Percentiles rank a stretch among this genome's conserved stretches.
These are phyloP conservation scores for Lactifluus echinatus DNA, from an alignment of 768 basidiomycete genomes.

Conservation along the genomic window DNA sequence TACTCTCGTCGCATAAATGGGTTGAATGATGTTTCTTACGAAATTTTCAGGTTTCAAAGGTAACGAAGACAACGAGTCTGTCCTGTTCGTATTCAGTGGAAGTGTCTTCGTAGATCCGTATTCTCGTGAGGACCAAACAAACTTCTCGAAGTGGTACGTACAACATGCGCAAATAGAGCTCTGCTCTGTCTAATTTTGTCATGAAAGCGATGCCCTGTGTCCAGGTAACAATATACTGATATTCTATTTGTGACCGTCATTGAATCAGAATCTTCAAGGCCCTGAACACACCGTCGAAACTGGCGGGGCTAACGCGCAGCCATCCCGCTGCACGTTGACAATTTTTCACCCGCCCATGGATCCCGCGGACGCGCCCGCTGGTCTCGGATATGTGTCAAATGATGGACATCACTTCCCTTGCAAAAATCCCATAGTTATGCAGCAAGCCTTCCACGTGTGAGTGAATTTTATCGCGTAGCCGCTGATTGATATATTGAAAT, in stretches of 20 bases:
- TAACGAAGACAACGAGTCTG: conserved; percentile 8
- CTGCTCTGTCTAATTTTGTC: neutral
- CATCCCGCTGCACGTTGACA: conserved; percentile 46
- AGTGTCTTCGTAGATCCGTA: conserved; percentile 40
- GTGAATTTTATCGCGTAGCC: conserved; percentile 21
- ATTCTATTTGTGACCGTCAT: neutral
- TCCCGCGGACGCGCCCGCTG: conserved; percentile 24
- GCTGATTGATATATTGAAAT: neutral
- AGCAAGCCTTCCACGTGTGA: conserved; percentile 53
- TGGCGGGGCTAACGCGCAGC: conserved; percentile 28
- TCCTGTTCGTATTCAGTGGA: neutral
- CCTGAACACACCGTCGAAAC: conserved; percentile 36
- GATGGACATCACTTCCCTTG: conserved; percentile 51
- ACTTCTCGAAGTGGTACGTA: conserved; percentile 46
- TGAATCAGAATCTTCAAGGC: conserved; percentile 28
- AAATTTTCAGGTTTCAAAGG: conserved; percentile 42
- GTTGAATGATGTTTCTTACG: neutral
- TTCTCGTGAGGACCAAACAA: conserved; percentile 43
- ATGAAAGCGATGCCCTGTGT: conserved; percentile 41
- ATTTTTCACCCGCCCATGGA: conserved; percentile 39
- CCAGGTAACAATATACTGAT: conserved; percentile 27
- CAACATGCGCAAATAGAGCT: neutral
- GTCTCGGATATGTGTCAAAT: conserved; percentile 41
- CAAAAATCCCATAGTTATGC: conserved; percentile 43
- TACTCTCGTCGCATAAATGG: conserved; percentile 23